phyloP scores from a whole-genome alignment of 2,329 filamentous ascomycete species.

The Zymoseptoria brevis region DNA sequence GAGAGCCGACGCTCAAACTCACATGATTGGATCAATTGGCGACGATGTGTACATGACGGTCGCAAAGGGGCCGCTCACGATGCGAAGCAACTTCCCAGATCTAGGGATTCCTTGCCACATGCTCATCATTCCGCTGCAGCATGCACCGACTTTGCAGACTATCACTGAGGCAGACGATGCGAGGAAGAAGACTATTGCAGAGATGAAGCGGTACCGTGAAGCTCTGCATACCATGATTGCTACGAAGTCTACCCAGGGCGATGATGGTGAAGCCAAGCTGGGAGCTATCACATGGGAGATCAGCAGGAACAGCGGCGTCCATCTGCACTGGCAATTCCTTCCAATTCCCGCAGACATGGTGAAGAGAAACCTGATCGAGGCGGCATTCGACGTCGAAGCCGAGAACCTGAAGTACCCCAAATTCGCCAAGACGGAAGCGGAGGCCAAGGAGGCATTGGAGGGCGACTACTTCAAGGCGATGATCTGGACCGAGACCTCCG shows the following conservation, averaged over 20 bases:
- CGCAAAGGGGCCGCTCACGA: slow-evolving; percentile 81
- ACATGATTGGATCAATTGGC: slow-evolving; percentile 85
- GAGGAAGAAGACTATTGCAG: slow-evolving; percentile 29
- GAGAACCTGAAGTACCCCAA: slow-evolving; percentile 60
- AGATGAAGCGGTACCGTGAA: slow-evolving; percentile 76
- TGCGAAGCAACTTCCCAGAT: slow-evolving; percentile 59
- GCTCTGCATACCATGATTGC: slow-evolving; percentile 71
- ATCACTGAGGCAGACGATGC: slow-evolving; percentile 48
- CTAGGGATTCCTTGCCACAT: slow-evolving; percentile 76
- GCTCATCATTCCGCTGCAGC: slow-evolving; percentile 81
- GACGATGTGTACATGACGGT: slow-evolving; percentile 82
- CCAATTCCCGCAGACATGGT: slow-evolving; percentile 65
- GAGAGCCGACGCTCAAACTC: slow-evolving; percentile 72
- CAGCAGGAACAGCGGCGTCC: slow-evolving; percentile 69
- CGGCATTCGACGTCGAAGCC: slow-evolving; percentile 79
- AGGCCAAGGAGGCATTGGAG: slow-evolving; percentile 19
- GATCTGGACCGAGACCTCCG: slow-evolving; percentile 35
- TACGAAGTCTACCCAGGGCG: slow-evolving; percentile 21
- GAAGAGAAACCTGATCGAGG: slow-evolving; percentile 67
- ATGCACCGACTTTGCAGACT: slow-evolving; percentile 64
- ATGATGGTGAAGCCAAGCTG: slow-evolving; percentile 48
- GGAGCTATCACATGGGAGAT: slow-evolving; percentile 92
- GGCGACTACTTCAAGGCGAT: slow-evolving; percentile 30
- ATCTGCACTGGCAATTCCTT: slow-evolving; percentile 89
- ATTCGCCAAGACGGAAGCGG: slow-evolving; percentile 34